Base-by-base conservation (phyloP, 2,329 filamentous ascomycete genomes). In the Didymella glomerata region DNA sequence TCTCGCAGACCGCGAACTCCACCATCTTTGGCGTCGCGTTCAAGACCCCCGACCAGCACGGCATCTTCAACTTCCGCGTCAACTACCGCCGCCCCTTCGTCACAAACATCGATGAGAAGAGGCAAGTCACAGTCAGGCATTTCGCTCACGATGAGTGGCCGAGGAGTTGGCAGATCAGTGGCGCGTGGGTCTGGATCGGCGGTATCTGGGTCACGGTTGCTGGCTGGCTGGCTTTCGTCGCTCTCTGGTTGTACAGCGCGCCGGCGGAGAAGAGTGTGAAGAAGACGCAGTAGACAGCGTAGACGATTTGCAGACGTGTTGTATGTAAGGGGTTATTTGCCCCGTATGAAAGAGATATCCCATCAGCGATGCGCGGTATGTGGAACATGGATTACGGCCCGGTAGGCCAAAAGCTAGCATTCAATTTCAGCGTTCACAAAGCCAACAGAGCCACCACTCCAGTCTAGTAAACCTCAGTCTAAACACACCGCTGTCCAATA, bases 81-180 rank as follows among this genome's bases (percentile, higher is more conserved):
- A 96, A 97, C 84, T 97, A 98, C 85, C 96, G 96, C 84, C 88
- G 95, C 7, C 93, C 94, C 1, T 96, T 97, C 83, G 80, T 96
- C 68, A 95, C 88, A 71, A 90, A 88, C 76, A 77, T 99, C 52
- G 93, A 97, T 75, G 93, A 97, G 83, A 98, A 98, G 87, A 86
- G 89, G 69, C 95, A 94, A 22, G 93, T 98, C 52, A 96, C 93
- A 0, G 92, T 99, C 30, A 87, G 95, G 46, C 95, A 99, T 82
- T 95, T 97, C 80, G 95, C 95, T 8, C 95, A 99, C 83, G 89
- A 99, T 77, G 95, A 99, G 83, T 99, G 91, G 86, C 91, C 93
- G 30, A 86, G 95, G 70, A 96, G 91, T 78, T 98, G 88, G 82
- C 87, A 85, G 74, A 99, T 99, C 76, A 91, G 86, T 62, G 93